These are phyloP conservation scores for Debaryomyces subglobosus DNA, from an alignment of 1,139 yeast genomes.

Conservation along the genomic window DNA sequence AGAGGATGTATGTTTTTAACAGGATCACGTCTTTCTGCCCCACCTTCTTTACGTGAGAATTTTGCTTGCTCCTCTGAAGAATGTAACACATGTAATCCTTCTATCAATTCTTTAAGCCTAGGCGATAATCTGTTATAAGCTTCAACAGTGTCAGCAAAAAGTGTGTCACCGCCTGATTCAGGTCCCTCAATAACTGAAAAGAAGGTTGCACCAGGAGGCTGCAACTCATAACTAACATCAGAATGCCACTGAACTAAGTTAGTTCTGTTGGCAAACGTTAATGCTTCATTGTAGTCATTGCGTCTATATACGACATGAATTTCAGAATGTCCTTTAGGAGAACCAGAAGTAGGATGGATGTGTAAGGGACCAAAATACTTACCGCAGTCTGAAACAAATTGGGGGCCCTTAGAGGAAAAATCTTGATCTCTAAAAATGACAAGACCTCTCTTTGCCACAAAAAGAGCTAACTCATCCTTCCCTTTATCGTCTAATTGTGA, in stretches of 20 bases:
- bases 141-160: conserved; percentile 62
- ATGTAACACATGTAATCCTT: conserved; percentile 59
- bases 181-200: conserved; percentile 64
- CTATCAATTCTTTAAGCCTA: conserved; percentile 49
- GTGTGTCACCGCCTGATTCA: conserved; percentile 68
- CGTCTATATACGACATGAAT: conserved; percentile 63
- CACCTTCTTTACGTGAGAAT: conserved; percentile 44
- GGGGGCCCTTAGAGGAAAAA: conserved; percentile 57
- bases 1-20: conserved; percentile 55
- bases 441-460: conserved; percentile 66
- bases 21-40: conserved; percentile 46
- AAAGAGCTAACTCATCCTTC: conserved; percentile 63
- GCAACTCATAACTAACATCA: conserved; percentile 68
- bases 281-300: conserved; percentile 38
- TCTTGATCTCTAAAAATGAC: conserved; percentile 68
- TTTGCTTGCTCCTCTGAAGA: conserved; percentile 68
- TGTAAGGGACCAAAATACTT: conserved; percentile 69
- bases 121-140: conserved; percentile 66
- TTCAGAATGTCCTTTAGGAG: conserved; percentile 59
- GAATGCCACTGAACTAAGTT: conserved; percentile 59
- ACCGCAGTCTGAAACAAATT: conserved; percentile 55
- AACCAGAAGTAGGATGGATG: conserved; percentile 71
- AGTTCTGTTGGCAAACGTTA: conserved; percentile 35
- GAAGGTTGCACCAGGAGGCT: conserved; percentile 67
- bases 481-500: conserved; percentile 50